phyloP scores from a whole-genome alignment of 192 early-diverging fungal species.

The Thamnidium elegans region DNA sequence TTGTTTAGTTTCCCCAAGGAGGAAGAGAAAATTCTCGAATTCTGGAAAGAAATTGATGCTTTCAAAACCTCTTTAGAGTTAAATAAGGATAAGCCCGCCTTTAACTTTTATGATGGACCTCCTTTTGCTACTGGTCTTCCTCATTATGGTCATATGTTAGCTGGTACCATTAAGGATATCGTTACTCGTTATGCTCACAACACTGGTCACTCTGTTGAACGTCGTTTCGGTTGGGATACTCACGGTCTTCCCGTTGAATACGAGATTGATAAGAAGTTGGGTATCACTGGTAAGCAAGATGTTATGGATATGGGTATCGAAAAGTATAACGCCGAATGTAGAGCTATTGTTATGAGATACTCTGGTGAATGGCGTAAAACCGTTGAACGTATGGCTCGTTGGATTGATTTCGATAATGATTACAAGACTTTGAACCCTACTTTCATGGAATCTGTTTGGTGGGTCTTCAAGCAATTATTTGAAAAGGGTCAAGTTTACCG shows the following conservation, averaged over 20 bases:
- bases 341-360: constrained; percentile 96
- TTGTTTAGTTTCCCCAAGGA: constrained; percentile 82
- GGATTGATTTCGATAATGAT: constrained; percentile 99
- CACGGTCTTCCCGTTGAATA: constrained; percentile 88
- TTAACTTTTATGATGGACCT: constrained; percentile 97
- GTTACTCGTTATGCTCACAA: constrained; percentile 94
- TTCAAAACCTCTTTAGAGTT: constrained; percentile 89
- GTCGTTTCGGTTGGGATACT: constrained; percentile 97
- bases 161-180: constrained; percentile 99
- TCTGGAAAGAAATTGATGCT: constrained; percentile 98
- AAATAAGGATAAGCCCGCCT: constrained; percentile 82
- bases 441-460: constrained; percentile 99
- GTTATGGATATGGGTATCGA: constrained; percentile 93
- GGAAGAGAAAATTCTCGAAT: constrained; percentile 89
- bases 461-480: constrained; percentile 97
- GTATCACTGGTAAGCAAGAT: constrained; percentile 84
- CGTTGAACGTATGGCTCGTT: constrained; percentile 94
- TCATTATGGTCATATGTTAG: constrained; percentile 97
- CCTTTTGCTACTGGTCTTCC: constrained; percentile 98
- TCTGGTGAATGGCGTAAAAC: constrained; percentile 89
- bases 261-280: constrained; percentile 93
- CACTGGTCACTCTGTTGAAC: constrained; percentile 96
- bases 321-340: constrained; percentile 96
- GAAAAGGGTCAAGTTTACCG: constrained; percentile 95
- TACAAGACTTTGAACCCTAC: constrained; percentile 96